Base-by-base conservation (phyloP, 257 asterid species). In the Paraleonurus japonicus region DNA sequence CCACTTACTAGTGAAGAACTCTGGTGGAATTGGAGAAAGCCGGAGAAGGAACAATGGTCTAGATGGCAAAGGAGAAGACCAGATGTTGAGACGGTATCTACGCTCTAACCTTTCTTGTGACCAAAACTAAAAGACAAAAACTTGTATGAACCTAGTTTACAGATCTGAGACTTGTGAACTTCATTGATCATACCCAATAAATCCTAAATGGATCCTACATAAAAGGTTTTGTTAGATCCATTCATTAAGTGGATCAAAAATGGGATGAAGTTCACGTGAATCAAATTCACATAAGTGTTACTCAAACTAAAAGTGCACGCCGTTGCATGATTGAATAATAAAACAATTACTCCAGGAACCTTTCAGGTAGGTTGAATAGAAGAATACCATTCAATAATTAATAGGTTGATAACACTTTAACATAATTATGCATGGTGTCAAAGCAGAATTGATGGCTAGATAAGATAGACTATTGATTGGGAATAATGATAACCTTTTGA, bases 21-120 rank as follows among this genome's bases (percentile, higher is more conserved):
- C 64, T 92, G 98, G 98, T 92, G 97, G 97, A 88, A 92, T 80
- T 92, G 98, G 98, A 90, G 97, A 80, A 92, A 87, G 72, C 89
- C 95, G 13, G 97, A 90, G 28, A 88, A 92, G 74, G 93, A 88
- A 67, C 95, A 88, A 54, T 92, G 98, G 98, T 92, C 98, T 17
- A 87, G 97, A 74, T 92, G 98, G 98, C 98, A 92, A 80, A 84
- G 96, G 84, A 79, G 95, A 78, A 87, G 96, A 37, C 98, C 98
- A 11, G 98, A 92, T 77, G 93, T 85, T 74, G 98, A 92, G 81
- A 90, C 98, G 73, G 98, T 92, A 60, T 67, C 83, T 82, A 23
- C 17, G 59, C 78, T 37, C 7, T 11, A 13, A 61, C 54, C 22
- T 67, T 77, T 62, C 39, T 13, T 71, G 47, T 67, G 67, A 20